Percentiles rank a stretch among this genome's conserved stretches.
These are phyloP conservation scores for Pseudogymnoascus verrucosus DNA, from an alignment of 2,329 filamentous ascomycete genomes.

Conservation along the genomic window DNA sequence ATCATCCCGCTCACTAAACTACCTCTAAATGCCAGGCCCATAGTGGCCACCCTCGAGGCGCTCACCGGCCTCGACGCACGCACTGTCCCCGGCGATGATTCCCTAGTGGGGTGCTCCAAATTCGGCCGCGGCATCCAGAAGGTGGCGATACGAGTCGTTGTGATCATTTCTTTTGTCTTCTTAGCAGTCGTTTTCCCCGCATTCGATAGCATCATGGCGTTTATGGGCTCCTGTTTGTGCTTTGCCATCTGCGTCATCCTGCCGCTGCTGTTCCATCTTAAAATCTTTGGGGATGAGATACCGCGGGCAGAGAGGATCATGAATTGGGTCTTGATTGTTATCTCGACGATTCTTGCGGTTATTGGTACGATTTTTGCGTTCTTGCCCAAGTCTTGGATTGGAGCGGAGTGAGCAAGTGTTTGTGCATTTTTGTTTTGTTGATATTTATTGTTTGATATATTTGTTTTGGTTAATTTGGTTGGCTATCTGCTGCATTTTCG, in stretches of 20 bases:
- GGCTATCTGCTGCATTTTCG: constrained; percentile 4
- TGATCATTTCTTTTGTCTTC: constrained; percentile 63
- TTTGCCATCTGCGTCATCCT: constrained; percentile 93
- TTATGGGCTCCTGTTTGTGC: constrained; percentile 81
- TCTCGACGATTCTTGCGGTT: constrained; percentile 62
- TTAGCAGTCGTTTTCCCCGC: constrained; percentile 64
- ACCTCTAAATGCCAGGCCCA: constrained; percentile 81
- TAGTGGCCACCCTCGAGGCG: constrained; percentile 77
- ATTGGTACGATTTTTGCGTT: constrained; percentile 84
- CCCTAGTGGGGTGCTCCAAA: constrained; percentile 45
- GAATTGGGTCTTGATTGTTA: constrained; percentile 60
- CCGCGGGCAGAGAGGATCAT: constrained; percentile 52
- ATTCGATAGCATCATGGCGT: constrained; percentile 65
- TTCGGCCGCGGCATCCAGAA: constrained; percentile 51
- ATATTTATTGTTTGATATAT: neutral
- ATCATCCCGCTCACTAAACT: constrained; percentile 95
- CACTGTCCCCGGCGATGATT: constrained; percentile 37
- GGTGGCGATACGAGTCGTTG: constrained; percentile 54
- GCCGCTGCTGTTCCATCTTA: constrained; percentile 81
- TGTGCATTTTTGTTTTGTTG: neutral
- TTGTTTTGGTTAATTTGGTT: neutral
- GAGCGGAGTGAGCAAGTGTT: constrained; percentile 34
- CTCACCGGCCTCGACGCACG: constrained; percentile 55
- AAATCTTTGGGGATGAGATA: constrained; percentile 74
- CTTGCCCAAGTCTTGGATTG: constrained; percentile 68